Conservation (phyloP, 768 basidiomycete genomes). For the Mycena venus region DNA sequence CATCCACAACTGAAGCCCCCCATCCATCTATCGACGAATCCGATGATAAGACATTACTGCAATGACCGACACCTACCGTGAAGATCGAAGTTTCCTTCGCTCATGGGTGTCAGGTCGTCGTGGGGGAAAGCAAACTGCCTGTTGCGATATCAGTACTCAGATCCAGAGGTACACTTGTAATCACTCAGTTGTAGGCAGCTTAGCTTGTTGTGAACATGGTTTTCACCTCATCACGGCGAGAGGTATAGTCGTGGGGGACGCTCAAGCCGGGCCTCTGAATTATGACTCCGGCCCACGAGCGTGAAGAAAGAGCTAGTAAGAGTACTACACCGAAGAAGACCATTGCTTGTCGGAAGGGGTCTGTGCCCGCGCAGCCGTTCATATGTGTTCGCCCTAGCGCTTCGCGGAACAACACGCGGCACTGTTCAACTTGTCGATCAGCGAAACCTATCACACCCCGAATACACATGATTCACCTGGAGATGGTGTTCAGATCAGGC, state of each 20-base stretch:
- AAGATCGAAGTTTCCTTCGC: neutral
- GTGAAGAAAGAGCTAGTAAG: neutral
- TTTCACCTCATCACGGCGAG: neutral
- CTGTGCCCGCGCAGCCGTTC: too few relatives aligned
- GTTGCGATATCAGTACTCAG: neutral
- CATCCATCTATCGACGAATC: too few relatives aligned
- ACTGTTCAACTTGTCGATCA: too few relatives aligned
- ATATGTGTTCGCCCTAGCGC: too few relatives aligned
- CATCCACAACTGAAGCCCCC: slow-evolving; percentile 23
- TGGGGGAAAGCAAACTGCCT: slow-evolving; percentile 22
- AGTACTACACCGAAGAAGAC: neutral
- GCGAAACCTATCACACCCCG: too few relatives aligned
- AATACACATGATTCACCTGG: too few relatives aligned
- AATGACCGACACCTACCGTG: neutral
- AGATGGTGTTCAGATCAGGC: too few relatives aligned
- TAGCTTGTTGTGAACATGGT: slow-evolving; percentile 18
- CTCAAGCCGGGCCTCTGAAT: slow-evolving; percentile 8
- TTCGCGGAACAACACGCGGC: too few relatives aligned
- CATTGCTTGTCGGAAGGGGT: neutral
- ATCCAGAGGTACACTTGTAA: neutral
- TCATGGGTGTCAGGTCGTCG: slow-evolving; percentile 22
- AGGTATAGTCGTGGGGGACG: slow-evolving; percentile 6
- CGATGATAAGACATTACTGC: neutral
- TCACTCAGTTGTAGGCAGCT: slow-evolving; percentile 16
- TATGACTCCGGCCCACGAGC: slow-evolving; percentile 20